phyloP scores from a whole-genome alignment of 495 filamentous ascomycete species.

The Amphirosellinia nigrospora region DNA sequence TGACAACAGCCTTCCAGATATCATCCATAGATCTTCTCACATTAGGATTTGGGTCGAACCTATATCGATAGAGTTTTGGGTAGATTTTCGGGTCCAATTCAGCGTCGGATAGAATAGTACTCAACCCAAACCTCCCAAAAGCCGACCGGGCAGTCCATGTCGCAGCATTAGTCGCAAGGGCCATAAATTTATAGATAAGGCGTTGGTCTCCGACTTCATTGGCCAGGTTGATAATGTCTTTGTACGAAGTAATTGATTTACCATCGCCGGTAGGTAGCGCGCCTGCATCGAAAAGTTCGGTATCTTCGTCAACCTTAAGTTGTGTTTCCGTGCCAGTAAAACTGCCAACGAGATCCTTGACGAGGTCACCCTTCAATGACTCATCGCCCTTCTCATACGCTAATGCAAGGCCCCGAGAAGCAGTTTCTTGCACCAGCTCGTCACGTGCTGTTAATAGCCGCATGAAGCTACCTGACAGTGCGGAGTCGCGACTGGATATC shows the following conservation, averaged over 20 bases:
- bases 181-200: conserved; percentile 97
- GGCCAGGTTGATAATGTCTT: conserved; percentile 91
- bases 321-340: conserved; percentile 79
- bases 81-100: conserved; percentile 92
- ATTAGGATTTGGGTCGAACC: conserved; percentile 91
- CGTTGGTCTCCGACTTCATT: conserved; percentile 93
- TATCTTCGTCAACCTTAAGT: conserved; percentile 83
- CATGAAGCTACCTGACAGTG: conserved; percentile 82
- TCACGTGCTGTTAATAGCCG: conserved; percentile 86
- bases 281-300: conserved; percentile 92
- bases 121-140: conserved; percentile 91
- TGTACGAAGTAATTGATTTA: conserved; percentile 89
- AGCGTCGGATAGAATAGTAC: conserved; percentile 86
- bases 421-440: conserved; percentile 92
- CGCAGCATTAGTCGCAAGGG: conserved; percentile 88
- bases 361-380: conserved; percentile 77
- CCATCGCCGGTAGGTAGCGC: conserved; percentile 90
- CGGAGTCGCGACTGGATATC: conserved; percentile 74
- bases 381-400: conserved; percentile 92
- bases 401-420: conserved; percentile 84
- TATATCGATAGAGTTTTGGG: conserved; percentile 90
- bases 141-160: conserved; percentile 95
- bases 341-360: conserved; percentile 82
- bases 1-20: conserved; percentile 93
- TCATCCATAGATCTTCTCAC: conserved; percentile 95